A percentile compares a stretch with the other conserved stretches of the same genome.
phyloP scores from a whole-genome alignment of 345 rosid genomes.

The Gynandropsis gynandra region DNA sequence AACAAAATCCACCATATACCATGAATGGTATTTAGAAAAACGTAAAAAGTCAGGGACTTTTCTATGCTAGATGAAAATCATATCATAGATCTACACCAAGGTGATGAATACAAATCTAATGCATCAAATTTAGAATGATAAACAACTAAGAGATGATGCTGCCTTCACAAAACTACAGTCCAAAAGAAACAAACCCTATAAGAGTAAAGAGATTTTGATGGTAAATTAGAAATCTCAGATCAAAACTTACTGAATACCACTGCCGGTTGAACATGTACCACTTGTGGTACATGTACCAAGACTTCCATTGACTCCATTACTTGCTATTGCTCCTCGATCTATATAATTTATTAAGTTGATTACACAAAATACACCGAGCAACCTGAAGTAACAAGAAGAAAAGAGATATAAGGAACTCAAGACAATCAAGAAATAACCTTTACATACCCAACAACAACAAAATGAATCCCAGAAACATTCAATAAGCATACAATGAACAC shows the following conservation, averaged over 20 bases:
- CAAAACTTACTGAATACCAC: conserved; percentile 84
- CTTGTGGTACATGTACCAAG: conserved; percentile 44
- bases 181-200: background rate
- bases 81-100: no score
- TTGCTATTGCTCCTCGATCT: conserved; percentile 93
- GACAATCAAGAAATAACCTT: background rate
- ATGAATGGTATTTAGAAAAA: no score
- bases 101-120: no score
- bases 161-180: no score
- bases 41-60: background rate
- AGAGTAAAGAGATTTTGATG: background rate
- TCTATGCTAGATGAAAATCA: no score
- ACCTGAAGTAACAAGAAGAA: conserved; percentile 39
- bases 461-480: no score
- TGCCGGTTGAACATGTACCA: conserved; percentile 73
- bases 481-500: background rate
- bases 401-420: conserved; percentile 1
- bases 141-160: no score
- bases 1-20: no score
- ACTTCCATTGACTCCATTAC: conserved; percentile 95
- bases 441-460: conserved; percentile 1
- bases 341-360: conserved; percentile 76
- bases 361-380: conserved; percentile 69
- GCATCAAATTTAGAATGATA: no score
- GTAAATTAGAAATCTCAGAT: conserved; percentile 9